These are phyloP conservation scores for Boletus rubropictus DNA, from an alignment of 768 basidiomycete species.

Conservation along the genomic window DNA sequence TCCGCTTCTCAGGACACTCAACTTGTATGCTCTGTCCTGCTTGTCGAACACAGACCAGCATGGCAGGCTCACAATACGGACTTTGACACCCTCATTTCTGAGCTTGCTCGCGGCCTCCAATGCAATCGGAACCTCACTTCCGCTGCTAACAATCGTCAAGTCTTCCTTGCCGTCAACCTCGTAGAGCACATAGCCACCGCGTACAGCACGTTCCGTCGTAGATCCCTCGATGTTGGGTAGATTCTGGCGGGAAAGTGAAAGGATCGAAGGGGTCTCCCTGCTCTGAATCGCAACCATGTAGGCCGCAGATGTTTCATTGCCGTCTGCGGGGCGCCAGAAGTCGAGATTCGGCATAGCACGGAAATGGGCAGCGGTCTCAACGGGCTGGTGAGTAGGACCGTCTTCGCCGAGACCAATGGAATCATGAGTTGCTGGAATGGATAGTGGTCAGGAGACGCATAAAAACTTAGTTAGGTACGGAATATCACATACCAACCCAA, in stretches of 20 bases:
- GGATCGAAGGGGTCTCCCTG: slow-evolving; percentile 72
- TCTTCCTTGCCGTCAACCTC: slow-evolving; percentile 70
- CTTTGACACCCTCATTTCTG: slow-evolving; percentile 69
- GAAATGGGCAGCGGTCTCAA: slow-evolving; percentile 82
- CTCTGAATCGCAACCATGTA: slow-evolving; percentile 77
- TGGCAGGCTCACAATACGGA: slow-evolving; percentile 80
- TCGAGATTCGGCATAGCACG: slow-evolving; percentile 88
- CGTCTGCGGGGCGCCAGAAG: slow-evolving; percentile 92
- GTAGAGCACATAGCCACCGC: slow-evolving; percentile 86
- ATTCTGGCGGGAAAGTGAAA: slow-evolving; percentile 84
- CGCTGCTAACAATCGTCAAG: slow-evolving; percentile 83
- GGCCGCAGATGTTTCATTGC: slow-evolving; percentile 94
- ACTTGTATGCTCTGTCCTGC: slow-evolving; percentile 71
- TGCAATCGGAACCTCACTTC: slow-evolving; percentile 85
- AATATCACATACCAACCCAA: slow-evolving; percentile 69
- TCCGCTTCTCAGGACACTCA: slow-evolving; percentile 83
- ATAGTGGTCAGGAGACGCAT: not conserved
- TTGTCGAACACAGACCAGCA: slow-evolving; percentile 86
- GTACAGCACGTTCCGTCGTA: slow-evolving; percentile 73
- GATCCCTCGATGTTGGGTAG: slow-evolving; percentile 89
- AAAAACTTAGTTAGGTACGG: not conserved
- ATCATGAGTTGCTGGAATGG: slow-evolving; percentile 75
- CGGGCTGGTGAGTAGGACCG: slow-evolving; percentile 93
- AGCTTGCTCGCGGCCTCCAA: slow-evolving; percentile 82
- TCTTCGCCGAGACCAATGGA: slow-evolving; percentile 92